Evolutionary conservation across 345 rosid genomes (phyloP), one percentile per base, ranked within the genome.

Genomic region (Lagerstroemia speciosa): DNA sequence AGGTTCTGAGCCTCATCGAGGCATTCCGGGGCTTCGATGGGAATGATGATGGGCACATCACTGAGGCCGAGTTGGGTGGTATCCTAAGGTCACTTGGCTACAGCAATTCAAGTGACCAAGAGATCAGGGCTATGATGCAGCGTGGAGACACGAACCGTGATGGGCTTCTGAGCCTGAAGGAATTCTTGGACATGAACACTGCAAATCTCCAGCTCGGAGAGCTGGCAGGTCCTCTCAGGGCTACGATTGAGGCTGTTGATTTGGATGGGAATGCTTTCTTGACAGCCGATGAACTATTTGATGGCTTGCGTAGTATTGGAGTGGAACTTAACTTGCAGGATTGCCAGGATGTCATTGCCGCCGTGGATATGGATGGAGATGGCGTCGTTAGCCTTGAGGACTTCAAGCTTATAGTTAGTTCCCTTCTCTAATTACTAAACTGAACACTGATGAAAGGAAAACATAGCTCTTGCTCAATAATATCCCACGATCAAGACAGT

Each of bases 121-220:
- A 88, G 22, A 83, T 85, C 45, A 81, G 69, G 38, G 78, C 74
- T 0, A 83, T 88, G 85, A 80, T 88, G 89, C 66, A 57, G 36
- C 71, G 82, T 73, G 93, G 86, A 0, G 89, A 88, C 75, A 29
- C 37, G 1, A 71, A 81, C 80, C 77, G 68, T 40, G 87, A 85
- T 7, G 87, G 93, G 2, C 36, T 82, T 70, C 81, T 88, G 41
- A 84, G 85, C 82, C 55, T 78, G 6, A 69, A 74, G 36, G 93
- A 88, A 77, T 85, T 88, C 72, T 55, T 86, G 70, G 89, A 82
- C 62, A 80, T 88, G 88, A 85, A 78, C 83, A 84, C 89, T 12
- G 80, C 76, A 76, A 73, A 78, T 19, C 67, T 84, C 77, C 84
- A 80, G 19, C 71, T 82, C 8, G 78, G 83, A 6, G 79, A 65